Percentiles rank a stretch among this genome's conserved stretches.
These are phyloP conservation scores for Herpotrichia juniperi DNA, from an alignment of 2,329 filamentous ascomycete species.

Conservation along the genomic window DNA sequence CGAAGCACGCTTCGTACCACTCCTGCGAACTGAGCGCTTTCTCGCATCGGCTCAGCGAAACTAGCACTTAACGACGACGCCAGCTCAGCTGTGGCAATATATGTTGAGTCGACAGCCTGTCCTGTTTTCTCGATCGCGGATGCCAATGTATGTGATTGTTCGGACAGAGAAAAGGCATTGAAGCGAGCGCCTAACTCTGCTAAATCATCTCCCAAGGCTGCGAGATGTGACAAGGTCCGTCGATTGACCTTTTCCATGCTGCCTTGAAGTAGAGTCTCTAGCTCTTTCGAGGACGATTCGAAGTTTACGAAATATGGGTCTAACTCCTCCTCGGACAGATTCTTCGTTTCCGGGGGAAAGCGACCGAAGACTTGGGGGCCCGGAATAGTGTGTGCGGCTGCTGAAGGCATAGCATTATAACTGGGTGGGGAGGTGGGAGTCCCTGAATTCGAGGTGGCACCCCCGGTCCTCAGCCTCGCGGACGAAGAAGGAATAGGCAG, in stretches of 20 bases:
- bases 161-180: conserved; percentile 94
- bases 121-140: conserved; percentile 93
- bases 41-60: conserved; percentile 97
- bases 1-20: conserved; percentile 88
- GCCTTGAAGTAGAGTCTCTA: conserved; percentile 85
- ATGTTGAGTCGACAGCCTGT: conserved; percentile 93
- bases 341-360: conserved; percentile 80
- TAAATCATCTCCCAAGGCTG: conserved; percentile 82
- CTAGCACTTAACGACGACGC: conserved; percentile 86
- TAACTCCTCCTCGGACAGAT: conserved; percentile 84
- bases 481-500: conserved; percentile 85
- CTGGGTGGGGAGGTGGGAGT: conserved; percentile 62
- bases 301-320: conserved; percentile 97
- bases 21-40: conserved; percentile 95
- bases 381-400: conserved; percentile 62
- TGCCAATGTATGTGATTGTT: conserved; percentile 85
- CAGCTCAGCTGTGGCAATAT: conserved; percentile 92
- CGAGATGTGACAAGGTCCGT: conserved; percentile 83
- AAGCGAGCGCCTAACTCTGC: conserved; percentile 94
- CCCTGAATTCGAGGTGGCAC: conserved; percentile 53
- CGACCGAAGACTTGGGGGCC: conserved; percentile 72
- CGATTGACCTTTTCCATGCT: conserved; percentile 98
- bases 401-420: conserved; percentile 56
- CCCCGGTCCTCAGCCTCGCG: conserved; percentile 75
- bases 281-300: conserved; percentile 87